Evolutionary conservation across 169 alveolate species (phyloP).

Genomic region (Plasmodium relictum): DNA sequence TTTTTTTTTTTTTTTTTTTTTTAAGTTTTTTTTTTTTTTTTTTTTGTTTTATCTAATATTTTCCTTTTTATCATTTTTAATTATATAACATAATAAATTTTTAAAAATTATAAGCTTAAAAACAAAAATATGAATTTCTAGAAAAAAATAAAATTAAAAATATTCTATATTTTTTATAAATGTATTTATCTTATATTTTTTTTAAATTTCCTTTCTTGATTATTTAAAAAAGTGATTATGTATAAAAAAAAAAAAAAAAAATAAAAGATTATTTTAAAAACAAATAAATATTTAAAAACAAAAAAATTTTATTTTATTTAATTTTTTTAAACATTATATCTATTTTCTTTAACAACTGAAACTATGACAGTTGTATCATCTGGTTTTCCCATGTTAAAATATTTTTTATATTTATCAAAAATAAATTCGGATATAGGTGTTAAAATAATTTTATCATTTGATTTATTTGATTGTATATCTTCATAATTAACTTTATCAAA

Average conservation of each 20-base stretch:
- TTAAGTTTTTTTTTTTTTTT: too few species aligned
- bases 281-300: background rate
- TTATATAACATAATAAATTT: too few species aligned
- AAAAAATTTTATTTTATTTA: background rate
- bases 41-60: too few species aligned
- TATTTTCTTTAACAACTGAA: conserved; percentile 71
- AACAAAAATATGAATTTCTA: too few species aligned
- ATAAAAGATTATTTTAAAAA: background rate
- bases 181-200: too few species aligned
- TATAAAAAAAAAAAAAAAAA: background rate
- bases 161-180: too few species aligned
- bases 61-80: too few species aligned
- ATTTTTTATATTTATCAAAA: conserved; percentile 69
- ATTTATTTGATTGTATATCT: conserved; percentile 64
- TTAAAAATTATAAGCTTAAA: too few species aligned
- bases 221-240: too few species aligned
- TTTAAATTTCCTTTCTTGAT: too few species aligned
- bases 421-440: conserved; percentile 75
- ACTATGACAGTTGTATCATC: conserved; percentile 75
- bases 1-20: too few species aligned
- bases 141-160: too few species aligned
- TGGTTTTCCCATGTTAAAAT: conserved; percentile 75
- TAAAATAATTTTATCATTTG: conserved; percentile 67
- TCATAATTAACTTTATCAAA: conserved; percentile 75
- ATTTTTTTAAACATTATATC: conserved; percentile 2